Conservation (phyloP, 768 basidiomycete species). For the Podaxis sp. region DNA sequence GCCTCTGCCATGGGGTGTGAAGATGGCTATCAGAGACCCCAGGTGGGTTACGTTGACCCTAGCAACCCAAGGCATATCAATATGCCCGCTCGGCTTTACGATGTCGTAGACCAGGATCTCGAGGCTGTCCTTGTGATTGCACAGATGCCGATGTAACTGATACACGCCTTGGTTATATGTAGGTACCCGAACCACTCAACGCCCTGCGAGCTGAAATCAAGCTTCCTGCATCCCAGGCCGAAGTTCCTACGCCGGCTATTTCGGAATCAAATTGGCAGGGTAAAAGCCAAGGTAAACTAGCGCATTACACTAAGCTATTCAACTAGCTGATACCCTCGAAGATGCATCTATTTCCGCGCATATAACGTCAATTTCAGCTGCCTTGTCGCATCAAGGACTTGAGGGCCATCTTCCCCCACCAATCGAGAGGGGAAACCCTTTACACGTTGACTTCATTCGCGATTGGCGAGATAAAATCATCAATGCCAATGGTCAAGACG, state of each 20-base stretch:
- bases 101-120: slow-evolving; percentile 22
- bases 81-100: slow-evolving; percentile 16
- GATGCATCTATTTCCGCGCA: slow-evolving; percentile 4
- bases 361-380: not conserved
- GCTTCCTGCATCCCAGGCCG: slow-evolving; percentile 19
- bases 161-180: slow-evolving; percentile 18
- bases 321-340: not conserved
- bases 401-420: not conserved
- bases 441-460: not conserved
- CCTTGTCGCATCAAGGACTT: slow-evolving; percentile 10
- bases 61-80: not conserved
- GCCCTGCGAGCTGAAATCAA: slow-evolving; percentile 23
- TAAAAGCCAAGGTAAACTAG: slow-evolving; percentile 31
- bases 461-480: not conserved
- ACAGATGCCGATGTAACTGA: slow-evolving; percentile 12
- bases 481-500: not conserved
- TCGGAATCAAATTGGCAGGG: slow-evolving; percentile 44
- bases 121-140: slow-evolving; percentile 24
- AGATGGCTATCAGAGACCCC: slow-evolving; percentile 28
- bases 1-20: slow-evolving; percentile 43
- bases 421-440: not conserved
- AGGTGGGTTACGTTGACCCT: slow-evolving; percentile 31
- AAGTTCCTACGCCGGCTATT: slow-evolving; percentile 22
- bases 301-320: slow-evolving; percentile 1
- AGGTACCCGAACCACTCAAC: slow-evolving; percentile 39